Evolutionary conservation across 1,284 basidiomycete species (phyloP), one percentile per base, ranked within the genome.

Genomic region (Marasmius oreades): DNA sequence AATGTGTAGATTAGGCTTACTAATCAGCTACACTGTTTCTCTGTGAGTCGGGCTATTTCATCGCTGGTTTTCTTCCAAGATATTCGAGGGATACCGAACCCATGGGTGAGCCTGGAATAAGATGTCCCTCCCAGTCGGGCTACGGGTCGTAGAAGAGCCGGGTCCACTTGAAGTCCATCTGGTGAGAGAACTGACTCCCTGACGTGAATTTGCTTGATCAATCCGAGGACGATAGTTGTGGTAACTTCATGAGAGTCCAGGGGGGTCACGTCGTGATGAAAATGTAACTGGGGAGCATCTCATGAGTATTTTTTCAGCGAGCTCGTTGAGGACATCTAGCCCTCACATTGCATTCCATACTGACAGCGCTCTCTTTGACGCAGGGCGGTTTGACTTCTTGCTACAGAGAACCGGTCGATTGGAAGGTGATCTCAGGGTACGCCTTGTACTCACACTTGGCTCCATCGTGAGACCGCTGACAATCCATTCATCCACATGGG

Each of bases 331-430:
- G 54, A 53, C 46, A 55, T 47, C 72, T 52, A 65, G 82, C 82
- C n/a, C 74, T 80, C 28, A 31, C 28, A 10, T 4, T 78, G 73
- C 88, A 92, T 73, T 92, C 90, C 70, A 92, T 77, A 54, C 81
- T 80, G 57, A 90, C 80, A 2, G 82, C 81, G 59, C 86, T 85
- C 70, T 92, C 90, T 58, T 76, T 80, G 2, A 92, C 87, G 55
- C 86, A 77, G 16, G 87, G 76, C 2, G 86, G 82, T 63, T 81
- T 81, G 52, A 91, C 80, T 39, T 73, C 66, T 33, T 7, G 24
- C 47, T 50, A 12, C 2, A 31, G 47, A 8, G 20, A 48, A 24
- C 6, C 39, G 20, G 64, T 69, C 78, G 79, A 55, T 24, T 58
- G 37, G 46, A 24, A n/a, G 48, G 20, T 31, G 23, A 4, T 34